Percentiles rank a stretch among this genome's conserved stretches.
Evolutionary conservation across 1,284 basidiomycete genomes (phyloP).

Genomic region (Trichosporon sp.): DNA sequence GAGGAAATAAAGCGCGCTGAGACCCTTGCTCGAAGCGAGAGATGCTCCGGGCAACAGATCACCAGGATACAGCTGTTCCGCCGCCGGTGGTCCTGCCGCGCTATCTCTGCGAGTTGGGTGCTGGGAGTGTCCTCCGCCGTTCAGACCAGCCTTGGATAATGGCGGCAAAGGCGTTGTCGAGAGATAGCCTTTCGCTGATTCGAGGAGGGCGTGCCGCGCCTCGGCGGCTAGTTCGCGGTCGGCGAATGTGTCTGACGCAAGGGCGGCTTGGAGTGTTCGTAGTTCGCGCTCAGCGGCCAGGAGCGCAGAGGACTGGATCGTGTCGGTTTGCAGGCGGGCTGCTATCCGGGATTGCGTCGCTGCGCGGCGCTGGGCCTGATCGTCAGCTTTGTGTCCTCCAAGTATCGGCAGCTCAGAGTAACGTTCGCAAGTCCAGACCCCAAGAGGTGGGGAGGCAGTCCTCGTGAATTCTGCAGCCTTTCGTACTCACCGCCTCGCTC

Average conservation of each 20-base stretch:
- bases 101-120: background rate
- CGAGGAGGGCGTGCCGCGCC: slow-evolving; percentile 34
- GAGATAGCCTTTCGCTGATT: slow-evolving; percentile 35
- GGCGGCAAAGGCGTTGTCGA: slow-evolving; percentile 25
- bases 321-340: slow-evolving; percentile 38
- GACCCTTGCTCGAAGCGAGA: slow-evolving; percentile 27
- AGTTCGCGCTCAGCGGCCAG: slow-evolving; percentile 34
- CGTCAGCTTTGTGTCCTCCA: background rate
- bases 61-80: slow-evolving; percentile 25
- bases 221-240: slow-evolving; percentile 40
- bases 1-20: slow-evolving; percentile 38
- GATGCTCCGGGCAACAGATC: slow-evolving; percentile 33
- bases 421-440: too few relatives aligned
- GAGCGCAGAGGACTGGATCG: slow-evolving; percentile 2
- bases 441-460: too few relatives aligned
- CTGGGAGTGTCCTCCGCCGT: background rate
- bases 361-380: slow-evolving; percentile 40
- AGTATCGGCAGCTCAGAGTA: background rate
- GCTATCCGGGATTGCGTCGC: slow-evolving; percentile 40
- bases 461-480: too few relatives aligned
- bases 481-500: slow-evolving; percentile 38
- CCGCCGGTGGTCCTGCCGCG: too few relatives aligned
- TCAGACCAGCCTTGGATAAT: background rate
- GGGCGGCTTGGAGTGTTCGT: slow-evolving; percentile 30
- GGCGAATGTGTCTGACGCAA: slow-evolving; percentile 36